These are phyloP conservation scores for Calonectria pseudoturangicola DNA, from an alignment of 2,329 filamentous ascomycete species.

Conservation along the genomic window DNA sequence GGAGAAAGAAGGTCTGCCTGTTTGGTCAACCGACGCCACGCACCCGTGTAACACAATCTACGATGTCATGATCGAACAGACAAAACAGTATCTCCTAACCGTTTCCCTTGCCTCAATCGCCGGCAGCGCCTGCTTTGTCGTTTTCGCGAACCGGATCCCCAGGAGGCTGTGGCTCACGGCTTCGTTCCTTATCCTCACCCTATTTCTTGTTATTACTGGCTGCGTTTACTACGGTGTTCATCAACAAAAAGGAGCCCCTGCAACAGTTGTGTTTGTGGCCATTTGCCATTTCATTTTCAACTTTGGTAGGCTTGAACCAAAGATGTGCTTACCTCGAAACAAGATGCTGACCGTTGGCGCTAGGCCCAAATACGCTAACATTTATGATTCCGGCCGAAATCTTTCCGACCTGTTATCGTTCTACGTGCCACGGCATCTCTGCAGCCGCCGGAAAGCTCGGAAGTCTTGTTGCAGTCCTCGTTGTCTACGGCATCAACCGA, in stretches of 20 bases:
- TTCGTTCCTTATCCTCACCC: constrained; percentile 68
- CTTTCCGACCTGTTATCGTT: constrained; percentile 78
- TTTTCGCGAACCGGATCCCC: constrained; percentile 68
- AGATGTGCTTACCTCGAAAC: constrained; percentile 4
- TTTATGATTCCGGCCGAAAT: constrained; percentile 80
- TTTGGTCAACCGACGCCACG: constrained; percentile 70
- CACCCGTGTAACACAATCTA: constrained; percentile 72
- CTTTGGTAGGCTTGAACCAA: constrained; percentile 63
- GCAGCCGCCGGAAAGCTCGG: constrained; percentile 77
- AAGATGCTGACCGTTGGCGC: constrained; percentile 34
- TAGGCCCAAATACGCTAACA: constrained; percentile 76
- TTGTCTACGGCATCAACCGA: constrained; percentile 70
- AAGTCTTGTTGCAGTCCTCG: constrained; percentile 70
- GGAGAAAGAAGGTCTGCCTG: constrained; percentile 62
- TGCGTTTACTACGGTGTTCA: constrained; percentile 70
- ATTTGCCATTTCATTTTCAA: constrained; percentile 74
- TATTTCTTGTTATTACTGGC: constrained; percentile 69
- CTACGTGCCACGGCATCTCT: constrained; percentile 77
- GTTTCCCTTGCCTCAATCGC: constrained; percentile 71
- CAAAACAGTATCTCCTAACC: constrained; percentile 71
- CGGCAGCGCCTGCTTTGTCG: constrained; percentile 69
- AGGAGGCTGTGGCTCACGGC: constrained; percentile 70
- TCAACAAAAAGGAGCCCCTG: constrained; percentile 63
- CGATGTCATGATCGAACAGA: constrained; percentile 70
- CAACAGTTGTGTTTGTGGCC: constrained; percentile 70